Percentiles rank a stretch among this genome's conserved stretches.
Evolutionary conservation across 2,329 filamentous ascomycete species (phyloP).

Genomic region (Epichloe sibirici): DNA sequence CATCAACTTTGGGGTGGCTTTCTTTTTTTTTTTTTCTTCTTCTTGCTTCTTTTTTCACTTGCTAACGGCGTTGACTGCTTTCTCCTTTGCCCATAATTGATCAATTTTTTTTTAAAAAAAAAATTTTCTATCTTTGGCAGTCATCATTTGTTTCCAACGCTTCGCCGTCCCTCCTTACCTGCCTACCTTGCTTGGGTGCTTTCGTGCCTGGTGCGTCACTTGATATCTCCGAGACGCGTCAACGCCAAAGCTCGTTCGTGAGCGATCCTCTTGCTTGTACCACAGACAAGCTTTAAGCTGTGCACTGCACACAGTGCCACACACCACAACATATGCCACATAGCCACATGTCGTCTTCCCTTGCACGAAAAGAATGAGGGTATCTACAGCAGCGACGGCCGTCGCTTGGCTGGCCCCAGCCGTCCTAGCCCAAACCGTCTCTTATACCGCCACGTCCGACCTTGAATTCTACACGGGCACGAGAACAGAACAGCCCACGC

Average conservation of each 20-base stretch:
- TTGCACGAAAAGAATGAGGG: conserved; percentile 12
- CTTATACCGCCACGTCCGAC: conserved; percentile 19
- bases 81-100: not conserved
- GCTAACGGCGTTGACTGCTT: not conserved
- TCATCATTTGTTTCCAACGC: not conserved
- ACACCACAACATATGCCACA: not conserved
- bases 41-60: not conserved
- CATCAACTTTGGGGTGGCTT: not conserved
- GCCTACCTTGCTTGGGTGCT: not conserved
- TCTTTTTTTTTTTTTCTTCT: not conserved
- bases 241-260: not conserved
- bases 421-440: conserved; percentile 15
- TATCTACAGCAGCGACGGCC: conserved; percentile 5
- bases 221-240: not conserved
- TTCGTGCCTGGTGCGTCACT: not conserved
- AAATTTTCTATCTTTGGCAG: too few relatives aligned
- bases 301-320: not conserved
- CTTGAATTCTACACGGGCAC: conserved; percentile 26
- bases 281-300: not conserved
- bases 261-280: not conserved
- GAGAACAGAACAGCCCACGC: conserved; percentile 25
- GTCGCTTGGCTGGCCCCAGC: conserved; percentile 12
- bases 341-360: not conserved
- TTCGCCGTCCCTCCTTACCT: not conserved
- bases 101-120: too few relatives aligned